These are phyloP conservation scores for Penicillium expansum DNA, from an alignment of 2,329 filamentous ascomycete genomes.

Conservation along the genomic window DNA sequence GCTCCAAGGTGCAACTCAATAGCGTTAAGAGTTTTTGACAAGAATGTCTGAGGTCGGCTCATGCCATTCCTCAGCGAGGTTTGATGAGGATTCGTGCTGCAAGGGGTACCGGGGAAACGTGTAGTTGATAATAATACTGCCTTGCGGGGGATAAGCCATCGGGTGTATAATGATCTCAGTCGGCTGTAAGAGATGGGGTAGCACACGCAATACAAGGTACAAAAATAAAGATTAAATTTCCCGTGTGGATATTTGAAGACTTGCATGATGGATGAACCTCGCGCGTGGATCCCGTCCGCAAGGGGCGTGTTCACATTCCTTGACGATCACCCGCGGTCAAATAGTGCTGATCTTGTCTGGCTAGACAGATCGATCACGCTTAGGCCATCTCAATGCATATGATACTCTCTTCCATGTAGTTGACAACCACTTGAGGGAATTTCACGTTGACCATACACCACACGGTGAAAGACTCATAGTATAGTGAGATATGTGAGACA, in stretches of 20 bases:
- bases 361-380: neutral
- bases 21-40: neutral
- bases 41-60: constrained; percentile 12
- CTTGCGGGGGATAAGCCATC: constrained; percentile 17
- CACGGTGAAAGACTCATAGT: constrained; percentile 11
- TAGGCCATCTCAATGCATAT: constrained; percentile 3
- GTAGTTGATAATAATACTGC: constrained; percentile 10
- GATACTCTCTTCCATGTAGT: neutral
- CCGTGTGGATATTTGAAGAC: neutral
- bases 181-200: neutral
- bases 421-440: neutral
- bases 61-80: constrained; percentile 7
- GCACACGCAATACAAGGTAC: constrained; percentile 10
- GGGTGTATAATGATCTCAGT: constrained; percentile 19
- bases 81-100: constrained; percentile 9
- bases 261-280: constrained; percentile 22
- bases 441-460: constrained; percentile 11
- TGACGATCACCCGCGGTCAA: constrained; percentile 7
- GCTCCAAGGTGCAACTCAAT: neutral
- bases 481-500: constrained; percentile 21
- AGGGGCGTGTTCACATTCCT: constrained; percentile 20
- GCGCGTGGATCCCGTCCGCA: constrained; percentile 19
- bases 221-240: constrained; percentile 1
- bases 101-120: constrained; percentile 22
- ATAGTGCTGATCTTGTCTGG: neutral